A percentile compares a stretch with the other conserved stretches of the same genome.
phyloP scores from a whole-genome alignment of 768 basidiomycete species.

The Naganishia antarctica region DNA sequence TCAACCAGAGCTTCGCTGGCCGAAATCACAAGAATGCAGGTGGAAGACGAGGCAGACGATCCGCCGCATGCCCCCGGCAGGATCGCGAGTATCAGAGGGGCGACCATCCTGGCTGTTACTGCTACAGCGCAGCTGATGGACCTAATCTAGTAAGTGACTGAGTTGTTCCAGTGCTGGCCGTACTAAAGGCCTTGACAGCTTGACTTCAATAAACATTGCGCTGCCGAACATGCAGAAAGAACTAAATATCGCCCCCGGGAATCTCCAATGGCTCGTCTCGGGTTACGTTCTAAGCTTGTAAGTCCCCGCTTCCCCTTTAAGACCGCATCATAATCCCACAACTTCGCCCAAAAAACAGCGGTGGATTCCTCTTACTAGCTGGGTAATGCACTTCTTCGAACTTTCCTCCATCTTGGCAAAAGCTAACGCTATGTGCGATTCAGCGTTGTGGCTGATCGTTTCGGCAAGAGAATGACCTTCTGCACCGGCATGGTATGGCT shows the following conservation, averaged over 20 bases:
- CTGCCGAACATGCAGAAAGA: slow-evolving; percentile 27
- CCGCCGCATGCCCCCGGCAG: background rate
- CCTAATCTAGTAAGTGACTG: slow-evolving; percentile 6
- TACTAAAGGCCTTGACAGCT: background rate
- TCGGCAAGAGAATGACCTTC: slow-evolving; percentile 31
- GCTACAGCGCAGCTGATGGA: slow-evolving; percentile 19
- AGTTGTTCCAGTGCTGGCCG: too few species aligned
- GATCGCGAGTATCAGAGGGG: slow-evolving; percentile 1
- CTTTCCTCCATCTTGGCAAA: background rate
- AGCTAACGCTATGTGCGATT: background rate
- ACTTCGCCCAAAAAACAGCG: too few species aligned
- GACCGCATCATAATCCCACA: too few species aligned
- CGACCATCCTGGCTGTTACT: slow-evolving; percentile 8
- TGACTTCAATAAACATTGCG: slow-evolving; percentile 30
- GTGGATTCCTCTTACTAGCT: background rate
- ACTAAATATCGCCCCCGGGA: slow-evolving; percentile 25
- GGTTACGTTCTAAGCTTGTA: slow-evolving; percentile 25
- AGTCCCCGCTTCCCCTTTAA: too few species aligned
- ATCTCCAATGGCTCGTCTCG: slow-evolving; percentile 29
- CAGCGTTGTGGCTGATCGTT: slow-evolving; percentile 31
- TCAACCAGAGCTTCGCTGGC: slow-evolving; percentile 1
- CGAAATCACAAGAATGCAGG: slow-evolving; percentile 4
- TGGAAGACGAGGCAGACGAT: slow-evolving; percentile 1
- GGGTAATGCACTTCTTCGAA: background rate
- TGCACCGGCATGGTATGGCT: background rate